These are phyloP conservation scores for Bimuria novae-zelandiae DNA, from an alignment of 2,329 filamentous ascomycete species.

Conservation along the genomic window DNA sequence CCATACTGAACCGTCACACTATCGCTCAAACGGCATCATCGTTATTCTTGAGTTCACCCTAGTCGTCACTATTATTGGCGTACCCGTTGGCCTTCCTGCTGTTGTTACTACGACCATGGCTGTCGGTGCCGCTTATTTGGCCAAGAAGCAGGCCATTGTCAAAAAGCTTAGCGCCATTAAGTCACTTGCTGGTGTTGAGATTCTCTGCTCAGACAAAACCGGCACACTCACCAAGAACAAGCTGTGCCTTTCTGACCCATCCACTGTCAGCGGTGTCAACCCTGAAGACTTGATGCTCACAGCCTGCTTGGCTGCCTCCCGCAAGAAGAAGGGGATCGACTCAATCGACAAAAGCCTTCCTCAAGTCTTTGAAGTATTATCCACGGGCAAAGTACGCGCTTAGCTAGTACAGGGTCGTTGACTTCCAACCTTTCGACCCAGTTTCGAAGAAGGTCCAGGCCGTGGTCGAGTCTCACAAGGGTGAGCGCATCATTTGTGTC, in stretches of 20 bases:
- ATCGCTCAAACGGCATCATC: constrained; percentile 79
- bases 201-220: constrained; percentile 93
- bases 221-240: constrained; percentile 95
- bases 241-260: constrained; percentile 83
- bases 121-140: constrained; percentile 87
- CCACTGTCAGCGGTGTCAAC: constrained; percentile 79
- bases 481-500: constrained; percentile 84
- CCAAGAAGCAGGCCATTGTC: constrained; percentile 91
- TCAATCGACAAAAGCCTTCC: constrained; percentile 94
- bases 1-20: too few species aligned
- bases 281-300: constrained; percentile 90
- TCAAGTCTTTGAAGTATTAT: constrained; percentile 82
- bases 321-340: constrained; percentile 95
- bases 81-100: constrained; percentile 88
- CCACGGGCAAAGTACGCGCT: constrained; percentile 80
- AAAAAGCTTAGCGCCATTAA: constrained; percentile 92
- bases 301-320: constrained; percentile 84
- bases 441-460: constrained; percentile 93
- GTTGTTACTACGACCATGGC: constrained; percentile 96
- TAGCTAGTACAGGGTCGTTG: constrained; percentile 80
- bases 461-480: constrained; percentile 79
- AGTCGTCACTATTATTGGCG: constrained; percentile 88
- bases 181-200: constrained; percentile 89
- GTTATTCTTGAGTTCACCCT: constrained; percentile 82
- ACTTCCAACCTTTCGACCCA: constrained; percentile 88